Conservation (phyloP, 345 rosid species). For the Pistacia integerrima region DNA sequence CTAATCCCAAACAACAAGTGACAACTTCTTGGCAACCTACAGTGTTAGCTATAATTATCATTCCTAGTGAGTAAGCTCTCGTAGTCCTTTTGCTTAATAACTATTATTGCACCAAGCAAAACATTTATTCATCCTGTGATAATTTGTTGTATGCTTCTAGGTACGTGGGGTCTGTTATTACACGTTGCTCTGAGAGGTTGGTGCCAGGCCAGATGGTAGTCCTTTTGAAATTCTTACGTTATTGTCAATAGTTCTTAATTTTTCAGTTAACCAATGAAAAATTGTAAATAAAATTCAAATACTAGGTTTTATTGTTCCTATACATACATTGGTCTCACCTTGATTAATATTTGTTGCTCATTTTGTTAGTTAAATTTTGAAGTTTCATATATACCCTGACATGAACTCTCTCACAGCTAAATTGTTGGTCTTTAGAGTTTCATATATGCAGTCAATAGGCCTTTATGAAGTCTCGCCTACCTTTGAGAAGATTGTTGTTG, state of each 20-base stretch:
- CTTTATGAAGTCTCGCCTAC: slow-evolving; percentile 83
- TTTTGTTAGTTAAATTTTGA: neutral
- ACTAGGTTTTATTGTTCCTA: neutral
- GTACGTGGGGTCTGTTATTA: slow-evolving; percentile 82
- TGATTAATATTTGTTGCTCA: neutral
- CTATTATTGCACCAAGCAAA: slow-evolving; percentile 4
- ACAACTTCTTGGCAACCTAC: slow-evolving; percentile 92
- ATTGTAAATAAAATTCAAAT: neutral
- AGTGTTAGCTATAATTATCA: slow-evolving; percentile 83
- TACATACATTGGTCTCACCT: neutral
- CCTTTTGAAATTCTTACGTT: neutral
- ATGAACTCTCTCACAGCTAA: neutral
- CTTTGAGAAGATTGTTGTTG: slow-evolving; percentile 87
- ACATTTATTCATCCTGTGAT: slow-evolving; percentile 19
- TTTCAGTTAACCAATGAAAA: neutral
- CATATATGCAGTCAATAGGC: slow-evolving; percentile 57
- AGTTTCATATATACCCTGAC: neutral
- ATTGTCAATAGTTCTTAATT: neutral
- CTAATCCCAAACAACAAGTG: slow-evolving; percentile 72
- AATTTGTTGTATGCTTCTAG: slow-evolving; percentile 35
- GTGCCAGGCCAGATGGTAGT: slow-evolving; percentile 13
- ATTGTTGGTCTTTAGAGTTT: slow-evolving; percentile 13
- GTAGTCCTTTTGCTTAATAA: slow-evolving; percentile 20
- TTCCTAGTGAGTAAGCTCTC: slow-evolving; percentile 95
- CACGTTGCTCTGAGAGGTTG: slow-evolving; percentile 88